A percentile compares a stretch with the other conserved stretches of the same genome.
These are phyloP conservation scores for Auxenochlorella pyrenoidosa DNA, from an alignment of 139 green algal genomes.

Conservation along the genomic window DNA sequence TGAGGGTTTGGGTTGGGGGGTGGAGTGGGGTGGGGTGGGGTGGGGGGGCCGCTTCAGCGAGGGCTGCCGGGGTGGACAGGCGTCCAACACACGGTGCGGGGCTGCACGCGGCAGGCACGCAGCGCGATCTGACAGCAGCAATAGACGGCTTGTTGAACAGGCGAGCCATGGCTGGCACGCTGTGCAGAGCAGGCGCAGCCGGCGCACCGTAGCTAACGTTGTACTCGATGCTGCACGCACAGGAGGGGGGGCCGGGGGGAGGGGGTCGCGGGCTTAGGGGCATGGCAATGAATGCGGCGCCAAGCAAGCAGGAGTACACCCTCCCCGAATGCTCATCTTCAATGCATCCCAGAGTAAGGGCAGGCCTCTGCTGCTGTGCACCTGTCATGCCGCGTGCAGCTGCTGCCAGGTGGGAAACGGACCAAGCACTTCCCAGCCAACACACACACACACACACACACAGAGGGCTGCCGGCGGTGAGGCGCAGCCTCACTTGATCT, in stretches of 20 bases:
- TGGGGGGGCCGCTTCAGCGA: too few relatives aligned
- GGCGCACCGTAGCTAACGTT: neutral
- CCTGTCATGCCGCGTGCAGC: neutral
- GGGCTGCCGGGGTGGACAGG: too few relatives aligned
- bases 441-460: too few relatives aligned
- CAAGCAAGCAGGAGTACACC: neutral
- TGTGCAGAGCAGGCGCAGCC: neutral
- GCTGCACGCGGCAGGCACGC: too few relatives aligned
- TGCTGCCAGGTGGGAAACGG: neutral
- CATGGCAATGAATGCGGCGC: neutral
- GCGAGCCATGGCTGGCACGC: neutral
- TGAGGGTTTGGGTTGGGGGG: too few relatives aligned
- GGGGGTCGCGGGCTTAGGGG: neutral
- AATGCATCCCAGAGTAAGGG: neutral
- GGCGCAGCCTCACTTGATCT: constrained; percentile 89
- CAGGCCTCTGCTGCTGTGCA: neutral
- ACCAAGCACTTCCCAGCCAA: too few relatives aligned
- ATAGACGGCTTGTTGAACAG: neutral
- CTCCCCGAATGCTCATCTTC: neutral
- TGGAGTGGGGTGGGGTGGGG: too few relatives aligned
- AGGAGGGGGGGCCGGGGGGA: neutral
- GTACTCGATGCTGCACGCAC: constrained; percentile 7
- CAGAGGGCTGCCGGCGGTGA: too few relatives aligned
- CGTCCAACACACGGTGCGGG: too few relatives aligned
- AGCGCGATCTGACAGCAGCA: too few relatives aligned